Evolutionary conservation across 371 early-diverging fungal genomes (phyloP).

Genomic region (Lichtheimia ramosa): DNA sequence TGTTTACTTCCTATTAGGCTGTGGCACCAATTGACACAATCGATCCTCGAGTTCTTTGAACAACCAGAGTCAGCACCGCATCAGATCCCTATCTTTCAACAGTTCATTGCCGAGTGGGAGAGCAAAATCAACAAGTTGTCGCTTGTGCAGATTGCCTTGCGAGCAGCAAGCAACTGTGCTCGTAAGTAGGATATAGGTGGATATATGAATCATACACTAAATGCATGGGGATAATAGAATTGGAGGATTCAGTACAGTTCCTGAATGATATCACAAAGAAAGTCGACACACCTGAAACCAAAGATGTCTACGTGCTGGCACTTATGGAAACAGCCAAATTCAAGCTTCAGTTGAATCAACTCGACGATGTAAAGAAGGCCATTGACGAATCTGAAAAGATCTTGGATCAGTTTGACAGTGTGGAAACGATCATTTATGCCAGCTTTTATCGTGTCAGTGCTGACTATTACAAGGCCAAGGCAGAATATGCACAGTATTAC

Average conservation of each 20-base stretch:
- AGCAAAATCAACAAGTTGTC: slow-evolving; percentile 91
- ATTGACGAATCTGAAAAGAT: slow-evolving; percentile 86
- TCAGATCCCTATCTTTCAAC: slow-evolving; percentile 80
- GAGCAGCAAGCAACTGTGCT: slow-evolving; percentile 74
- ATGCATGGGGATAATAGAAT: slow-evolving; percentile 39
- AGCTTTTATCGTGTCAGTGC: slow-evolving; percentile 93
- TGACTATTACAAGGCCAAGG: slow-evolving; percentile 95
- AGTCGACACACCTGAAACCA: slow-evolving; percentile 64
- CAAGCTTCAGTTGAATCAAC: slow-evolving; percentile 70
- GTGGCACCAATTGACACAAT: slow-evolving; percentile 95
- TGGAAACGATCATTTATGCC: slow-evolving; percentile 90
- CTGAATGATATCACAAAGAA: slow-evolving; percentile 66
- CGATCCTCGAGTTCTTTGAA: slow-evolving; percentile 73
- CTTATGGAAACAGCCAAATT: slow-evolving; percentile 86
- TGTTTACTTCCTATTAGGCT: slow-evolving; percentile 54
- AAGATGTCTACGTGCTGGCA: slow-evolving; percentile 87
- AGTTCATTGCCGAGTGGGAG: slow-evolving; percentile 92
- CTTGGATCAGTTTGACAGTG: slow-evolving; percentile 78
- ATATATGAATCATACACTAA: background rate
- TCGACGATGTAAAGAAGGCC: slow-evolving; percentile 78
- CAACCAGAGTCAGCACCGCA: slow-evolving; percentile 77
- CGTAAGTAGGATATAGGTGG: slow-evolving; percentile 40
- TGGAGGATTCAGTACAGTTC: slow-evolving; percentile 66
- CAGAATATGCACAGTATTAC: slow-evolving; percentile 91
- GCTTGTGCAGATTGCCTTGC: slow-evolving; percentile 78